These are phyloP conservation scores for Aspergillus alliaceus DNA, from an alignment of 2,329 filamentous ascomycete species.

Conservation along the genomic window DNA sequence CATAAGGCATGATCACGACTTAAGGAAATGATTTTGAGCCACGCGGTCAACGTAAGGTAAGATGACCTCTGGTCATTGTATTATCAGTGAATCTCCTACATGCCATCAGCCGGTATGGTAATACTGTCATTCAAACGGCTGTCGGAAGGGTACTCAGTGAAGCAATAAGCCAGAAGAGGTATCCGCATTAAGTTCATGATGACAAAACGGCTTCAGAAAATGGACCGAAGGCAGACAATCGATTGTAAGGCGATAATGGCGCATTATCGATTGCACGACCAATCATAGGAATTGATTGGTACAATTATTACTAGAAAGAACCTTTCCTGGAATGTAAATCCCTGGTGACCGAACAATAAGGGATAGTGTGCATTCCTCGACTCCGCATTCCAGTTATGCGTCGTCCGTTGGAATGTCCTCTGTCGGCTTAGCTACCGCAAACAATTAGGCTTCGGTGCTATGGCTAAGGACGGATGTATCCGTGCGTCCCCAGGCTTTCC, in stretches of 20 bases:
- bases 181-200: too few relatives aligned
- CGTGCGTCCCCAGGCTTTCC: neutral
- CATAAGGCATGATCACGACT: too few relatives aligned
- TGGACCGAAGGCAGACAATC: neutral
- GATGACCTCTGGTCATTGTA: too few relatives aligned
- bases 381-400: neutral
- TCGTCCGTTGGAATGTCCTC: neutral
- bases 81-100: too few relatives aligned
- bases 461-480: neutral
- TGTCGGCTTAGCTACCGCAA: constrained; percentile 1
- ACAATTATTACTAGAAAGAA: neutral
- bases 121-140: too few relatives aligned
- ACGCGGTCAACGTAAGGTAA: too few relatives aligned
- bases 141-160: too few relatives aligned
- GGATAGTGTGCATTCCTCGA: constrained; percentile 1
- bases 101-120: too few relatives aligned
- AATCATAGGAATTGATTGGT: neutral
- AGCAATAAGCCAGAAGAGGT: too few relatives aligned
- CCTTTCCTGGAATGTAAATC: neutral
- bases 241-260: neutral
- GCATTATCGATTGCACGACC: neutral
- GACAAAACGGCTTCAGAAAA: neutral
- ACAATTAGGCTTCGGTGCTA: neutral
- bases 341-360: neutral
- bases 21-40: too few relatives aligned